Percentiles rank a stretch among this genome's conserved stretches.
Conservation (phyloP, 2,329 filamentous ascomycete genomes). For the Hypoxylon sp. region DNA sequence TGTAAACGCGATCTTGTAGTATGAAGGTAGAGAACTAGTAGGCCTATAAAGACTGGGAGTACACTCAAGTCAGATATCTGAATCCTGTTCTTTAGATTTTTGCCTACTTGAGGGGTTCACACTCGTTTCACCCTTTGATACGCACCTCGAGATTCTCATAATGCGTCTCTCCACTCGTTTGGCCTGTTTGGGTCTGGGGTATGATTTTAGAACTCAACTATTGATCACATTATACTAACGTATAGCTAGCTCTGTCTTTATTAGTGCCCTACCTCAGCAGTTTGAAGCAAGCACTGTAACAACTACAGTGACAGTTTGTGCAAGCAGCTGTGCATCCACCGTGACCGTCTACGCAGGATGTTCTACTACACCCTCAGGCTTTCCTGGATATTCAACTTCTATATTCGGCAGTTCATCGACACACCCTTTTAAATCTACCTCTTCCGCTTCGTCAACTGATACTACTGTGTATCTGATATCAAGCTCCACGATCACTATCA, state of each 20-base stretch:
- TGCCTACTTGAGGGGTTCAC: slow-evolving; percentile 43
- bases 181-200: slow-evolving; percentile 51
- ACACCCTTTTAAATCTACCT: slow-evolving; percentile 22
- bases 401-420: slow-evolving; percentile 41
- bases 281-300: slow-evolving; percentile 45
- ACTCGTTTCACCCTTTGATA: slow-evolving; percentile 46
- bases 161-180: slow-evolving; percentile 49
- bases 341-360: slow-evolving; percentile 51
- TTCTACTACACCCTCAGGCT: slow-evolving; percentile 35
- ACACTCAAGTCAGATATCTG: slow-evolving; percentile 3
- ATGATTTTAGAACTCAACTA: slow-evolving; percentile 15
- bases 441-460: slow-evolving; percentile 27
- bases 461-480: slow-evolving; percentile 43
- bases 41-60: slow-evolving; percentile 41
- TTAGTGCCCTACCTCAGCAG: slow-evolving; percentile 45
- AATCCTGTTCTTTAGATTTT: slow-evolving; percentile 16
- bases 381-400: slow-evolving; percentile 35
- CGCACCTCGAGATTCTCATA: slow-evolving; percentile 31
- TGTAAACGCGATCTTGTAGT: slow-evolving; percentile 34
- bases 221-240: slow-evolving; percentile 40
- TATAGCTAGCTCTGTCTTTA: slow-evolving; percentile 44
- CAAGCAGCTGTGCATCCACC: slow-evolving; percentile 47
- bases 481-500: slow-evolving; percentile 41
- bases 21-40: neutral
- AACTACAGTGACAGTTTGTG: slow-evolving; percentile 50